Evolutionary conservation across 345 rosid species (phyloP), one percentile per base, ranked within the genome.

Genomic region (Ceriops zippeliana): DNA sequence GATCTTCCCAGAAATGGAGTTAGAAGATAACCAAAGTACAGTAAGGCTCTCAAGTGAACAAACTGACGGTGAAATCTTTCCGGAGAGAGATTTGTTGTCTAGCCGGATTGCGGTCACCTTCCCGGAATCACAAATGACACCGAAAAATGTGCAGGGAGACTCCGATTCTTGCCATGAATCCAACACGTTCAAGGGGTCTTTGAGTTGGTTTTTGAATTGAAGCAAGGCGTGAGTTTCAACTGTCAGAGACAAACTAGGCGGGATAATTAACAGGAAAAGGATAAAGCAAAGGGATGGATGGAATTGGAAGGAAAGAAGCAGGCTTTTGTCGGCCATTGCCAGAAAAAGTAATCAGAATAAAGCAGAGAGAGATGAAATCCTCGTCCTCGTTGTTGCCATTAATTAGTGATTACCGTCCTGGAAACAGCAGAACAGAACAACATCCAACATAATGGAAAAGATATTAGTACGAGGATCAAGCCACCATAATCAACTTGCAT

Each of bases 201-300:
- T 64, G 65, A 93, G 87, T 37, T 60, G 74, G 68, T 58, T 67
- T 67, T 89, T 93, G 84, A 93, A 82, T 9, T 81, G 83, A 54
- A 93, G 76, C 72, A 93, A 87, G 52, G 91, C 91, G 67, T 69
- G 69, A 34, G 76, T 86, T 73, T 91, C 96, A n/a, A 56, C 56
- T 26, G 66, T 73, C 69, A 73, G 64, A 30, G 90, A 69, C 0
- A 74, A 70, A 67, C 60, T 72, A 52, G 86, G 86, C 77, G 77
- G 84, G 81, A 83, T 73, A 76, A 32, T 10, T 58, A 69, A 56
- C 11, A 69, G 47, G 66, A 69, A 76, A 8, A 80, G 35, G 31
- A 42, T 42, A 42, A 66, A 63, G 61, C 62, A 66, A 47, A 78
- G 37, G 19, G 60, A 6, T 27, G 47, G 38, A 62, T 27, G 42